Percentiles rank a stretch among this genome's conserved stretches.
These are phyloP conservation scores for Cytospora mali DNA, from an alignment of 2,329 filamentous ascomycete genomes.

Conservation along the genomic window DNA sequence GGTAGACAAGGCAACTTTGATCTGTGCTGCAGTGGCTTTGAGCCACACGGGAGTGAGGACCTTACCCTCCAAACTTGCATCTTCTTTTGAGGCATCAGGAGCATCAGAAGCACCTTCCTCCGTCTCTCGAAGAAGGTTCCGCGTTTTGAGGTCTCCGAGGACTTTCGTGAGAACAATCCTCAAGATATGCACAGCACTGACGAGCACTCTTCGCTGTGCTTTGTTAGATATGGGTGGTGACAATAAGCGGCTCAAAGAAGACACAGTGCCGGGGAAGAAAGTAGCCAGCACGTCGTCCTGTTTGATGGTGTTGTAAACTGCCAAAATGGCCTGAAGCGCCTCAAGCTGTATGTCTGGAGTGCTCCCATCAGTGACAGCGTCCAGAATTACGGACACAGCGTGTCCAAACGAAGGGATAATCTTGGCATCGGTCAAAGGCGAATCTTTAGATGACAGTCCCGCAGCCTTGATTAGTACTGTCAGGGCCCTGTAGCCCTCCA, in stretches of 20 bases:
- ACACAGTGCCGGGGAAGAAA: constrained; percentile 87
- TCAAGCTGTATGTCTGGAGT: constrained; percentile 71
- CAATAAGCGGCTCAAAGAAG: constrained; percentile 74
- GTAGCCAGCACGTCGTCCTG: constrained; percentile 77
- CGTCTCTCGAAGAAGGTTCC: constrained; percentile 46
- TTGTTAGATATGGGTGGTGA: constrained; percentile 65
- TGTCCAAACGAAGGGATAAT: constrained; percentile 81
- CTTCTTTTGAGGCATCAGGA: constrained; percentile 34
- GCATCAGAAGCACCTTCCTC: constrained; percentile 27
- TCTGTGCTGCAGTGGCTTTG: constrained; percentile 75
- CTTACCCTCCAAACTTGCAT: constrained; percentile 39
- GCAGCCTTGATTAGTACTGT: constrained; percentile 65
- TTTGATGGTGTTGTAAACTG: constrained; percentile 64
- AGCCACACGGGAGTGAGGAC: constrained; percentile 66
- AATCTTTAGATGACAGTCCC: constrained; percentile 49
- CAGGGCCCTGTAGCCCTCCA: constrained; percentile 72
- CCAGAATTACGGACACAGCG: constrained; percentile 76
- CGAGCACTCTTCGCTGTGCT: constrained; percentile 62
- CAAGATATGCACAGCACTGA: constrained; percentile 62
- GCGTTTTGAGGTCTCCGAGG: constrained; percentile 59
- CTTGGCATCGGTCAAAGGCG: constrained; percentile 55
- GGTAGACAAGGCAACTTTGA: constrained; percentile 79
- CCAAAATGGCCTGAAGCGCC: constrained; percentile 65
- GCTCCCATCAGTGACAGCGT: constrained; percentile 66
- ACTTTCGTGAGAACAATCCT: constrained; percentile 56